Base-by-base conservation (phyloP, 441 rosid genomes). In the Manihot esculenta region DNA sequence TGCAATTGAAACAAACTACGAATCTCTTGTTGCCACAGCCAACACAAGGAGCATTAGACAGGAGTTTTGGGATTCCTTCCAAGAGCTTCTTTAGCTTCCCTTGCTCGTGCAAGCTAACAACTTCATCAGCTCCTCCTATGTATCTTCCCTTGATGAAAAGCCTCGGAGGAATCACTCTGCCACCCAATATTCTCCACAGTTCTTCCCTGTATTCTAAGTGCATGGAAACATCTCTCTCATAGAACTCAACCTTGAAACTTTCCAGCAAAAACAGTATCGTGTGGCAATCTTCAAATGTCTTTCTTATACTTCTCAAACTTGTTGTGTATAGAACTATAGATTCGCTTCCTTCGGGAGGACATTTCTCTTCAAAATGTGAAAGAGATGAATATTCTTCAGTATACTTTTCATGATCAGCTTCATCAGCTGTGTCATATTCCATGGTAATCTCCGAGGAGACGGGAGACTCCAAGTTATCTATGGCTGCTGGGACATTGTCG, bases 71-170 rank as follows among this genome's bases (percentile, higher is more conserved):
- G 26, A 88, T 82, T 26, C 91, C 94, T 75, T 85, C 78, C 24
- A 95, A 71, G 44, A 95, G 89, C 76, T 84, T 88, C 84, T 78
- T 87, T 35, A 92, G 89, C 83, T 82, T 86, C 38, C 99, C 98
- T 74, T 84, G 88, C 68, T 95, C 97, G 55, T 95, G 91, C 75
- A 95, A 72, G 17, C 77, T 69, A 23, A 87, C 82, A 33, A 89
- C 95, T 81, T 88, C 90, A 44, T 91, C 94, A 10, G 93, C 94
- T 75, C 97, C 98, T 60, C 99, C 99, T 35, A 95, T 83, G 82
- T 82, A 86, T 74, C 86, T 89, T 58, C 97, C 99, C 60, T 70
- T 87, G 20, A 95, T 74, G 76, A 95, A 95, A 50, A 95, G 81
- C 80, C 83, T 88, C 2, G 99, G 98, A 41, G 94, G 89, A 17